Conservation (phyloP, 305 asterid genomes). For the Fraxinus sp. region DNA sequence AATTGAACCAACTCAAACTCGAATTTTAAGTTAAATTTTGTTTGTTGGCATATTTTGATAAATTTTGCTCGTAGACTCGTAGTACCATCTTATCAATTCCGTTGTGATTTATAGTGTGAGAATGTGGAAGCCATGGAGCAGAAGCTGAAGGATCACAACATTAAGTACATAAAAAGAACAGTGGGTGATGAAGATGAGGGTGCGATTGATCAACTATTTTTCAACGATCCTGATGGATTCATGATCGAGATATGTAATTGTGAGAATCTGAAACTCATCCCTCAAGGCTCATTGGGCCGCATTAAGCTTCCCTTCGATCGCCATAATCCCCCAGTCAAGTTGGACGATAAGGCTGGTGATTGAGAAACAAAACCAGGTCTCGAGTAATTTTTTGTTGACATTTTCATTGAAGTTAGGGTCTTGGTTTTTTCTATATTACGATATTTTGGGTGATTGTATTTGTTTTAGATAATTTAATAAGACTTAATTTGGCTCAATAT, state of each 20-base stretch:
- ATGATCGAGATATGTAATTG: slow-evolving; percentile 81
- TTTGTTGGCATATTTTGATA: too few species aligned
- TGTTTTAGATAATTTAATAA: neutral
- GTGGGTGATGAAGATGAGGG: slow-evolving; percentile 50
- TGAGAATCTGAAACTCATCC: slow-evolving; percentile 57
- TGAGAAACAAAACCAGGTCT: neutral
- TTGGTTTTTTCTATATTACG: neutral
- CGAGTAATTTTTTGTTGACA: neutral
- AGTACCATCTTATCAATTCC: neutral
- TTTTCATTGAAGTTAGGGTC: neutral
- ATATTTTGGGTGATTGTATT: neutral
- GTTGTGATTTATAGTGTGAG: slow-evolving; percentile 42
- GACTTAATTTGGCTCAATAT: neutral
- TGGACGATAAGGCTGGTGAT: neutral
- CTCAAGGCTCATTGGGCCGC: slow-evolving; percentile 42
- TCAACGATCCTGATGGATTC: slow-evolving; percentile 75
- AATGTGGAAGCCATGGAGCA: slow-evolving; percentile 56
- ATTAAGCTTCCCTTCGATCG: slow-evolving; percentile 55
- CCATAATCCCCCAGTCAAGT: slow-evolving; percentile 55
- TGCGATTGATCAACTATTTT: slow-evolving; percentile 60
- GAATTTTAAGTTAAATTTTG: too few species aligned
- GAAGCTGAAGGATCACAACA: slow-evolving; percentile 38
- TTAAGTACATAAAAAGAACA: slow-evolving; percentile 56
- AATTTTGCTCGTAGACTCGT: too few species aligned
- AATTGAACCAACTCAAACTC: too few species aligned